These are phyloP conservation scores for Liquidambar formosana DNA, from an alignment of 164 flowering plant species.

Conservation along the genomic window DNA sequence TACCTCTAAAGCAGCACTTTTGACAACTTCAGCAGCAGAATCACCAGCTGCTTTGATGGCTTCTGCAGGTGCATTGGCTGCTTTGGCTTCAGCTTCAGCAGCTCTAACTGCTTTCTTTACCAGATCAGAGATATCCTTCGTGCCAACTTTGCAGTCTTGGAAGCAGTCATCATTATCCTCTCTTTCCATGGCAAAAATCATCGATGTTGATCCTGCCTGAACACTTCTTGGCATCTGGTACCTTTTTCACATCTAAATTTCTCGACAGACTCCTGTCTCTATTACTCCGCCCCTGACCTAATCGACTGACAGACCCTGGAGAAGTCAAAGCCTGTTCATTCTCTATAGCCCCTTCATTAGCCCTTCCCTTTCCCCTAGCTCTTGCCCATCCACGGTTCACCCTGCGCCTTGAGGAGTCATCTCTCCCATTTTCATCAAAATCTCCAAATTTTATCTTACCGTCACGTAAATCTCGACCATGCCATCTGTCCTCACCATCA, in stretches of 20 bases:
- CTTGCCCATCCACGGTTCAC: conserved; percentile 50
- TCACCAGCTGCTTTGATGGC: conserved; percentile 94
- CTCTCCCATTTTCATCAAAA: conserved; percentile 63
- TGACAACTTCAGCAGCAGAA: conserved; percentile 95
- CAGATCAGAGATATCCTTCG: conserved; percentile 67
- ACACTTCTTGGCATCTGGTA: conserved; percentile 40
- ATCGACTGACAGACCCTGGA: conserved; percentile 63
- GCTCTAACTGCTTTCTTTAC: conserved; percentile 84
- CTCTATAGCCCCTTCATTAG: conserved; percentile 52
- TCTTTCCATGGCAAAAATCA: conserved; percentile 39
- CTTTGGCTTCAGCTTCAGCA: conserved; percentile 97
- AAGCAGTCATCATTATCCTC: conserved; percentile 75
- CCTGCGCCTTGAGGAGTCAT: conserved; percentile 62
- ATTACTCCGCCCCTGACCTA: conserved; percentile 42
- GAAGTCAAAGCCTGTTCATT: conserved; percentile 53
- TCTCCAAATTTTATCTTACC: conserved; percentile 54
- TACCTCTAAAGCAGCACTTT: conserved; percentile 87
- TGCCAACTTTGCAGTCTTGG: conserved; percentile 70
- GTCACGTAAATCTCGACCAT: conserved; percentile 41
- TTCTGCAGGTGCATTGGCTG: conserved; percentile 77
- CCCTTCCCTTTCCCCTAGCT: conserved; percentile 61
- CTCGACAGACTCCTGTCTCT: conserved; percentile 49
- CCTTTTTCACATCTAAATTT: conserved; percentile 45
- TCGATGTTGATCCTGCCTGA: conserved; percentile 38
- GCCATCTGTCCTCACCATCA: conserved; percentile 55